Conservation (phyloP, 73 alveolate species). For the Tetrahymena borealis region DNA sequence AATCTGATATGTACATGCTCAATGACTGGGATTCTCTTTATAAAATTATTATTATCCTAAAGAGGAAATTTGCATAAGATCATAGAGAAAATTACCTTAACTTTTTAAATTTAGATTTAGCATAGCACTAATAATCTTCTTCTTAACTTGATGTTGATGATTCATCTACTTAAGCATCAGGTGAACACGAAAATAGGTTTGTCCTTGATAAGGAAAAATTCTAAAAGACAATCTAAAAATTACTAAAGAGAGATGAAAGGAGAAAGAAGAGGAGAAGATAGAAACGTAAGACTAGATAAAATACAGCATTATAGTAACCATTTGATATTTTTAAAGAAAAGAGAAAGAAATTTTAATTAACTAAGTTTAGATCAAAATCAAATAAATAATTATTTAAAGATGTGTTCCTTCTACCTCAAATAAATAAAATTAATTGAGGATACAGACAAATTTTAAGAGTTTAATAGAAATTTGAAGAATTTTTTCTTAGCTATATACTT, state of each 20-base stretch:
- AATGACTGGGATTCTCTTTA: constrained; percentile 8
- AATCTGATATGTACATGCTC: background rate
- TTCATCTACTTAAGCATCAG: constrained; percentile 4
- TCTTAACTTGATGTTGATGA: constrained; percentile 39
- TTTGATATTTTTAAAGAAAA: background rate
- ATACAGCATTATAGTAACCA: background rate
- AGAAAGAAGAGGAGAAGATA: constrained; percentile 32
- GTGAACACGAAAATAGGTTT: background rate
- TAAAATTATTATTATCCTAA: constrained; percentile 12
- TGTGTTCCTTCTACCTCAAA: background rate
- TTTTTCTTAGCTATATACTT: too few species aligned
- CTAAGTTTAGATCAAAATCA: background rate
- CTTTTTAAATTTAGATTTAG: constrained; percentile 4
- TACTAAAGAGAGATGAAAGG: constrained; percentile 34
- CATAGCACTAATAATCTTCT: background rate
- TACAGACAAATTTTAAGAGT: too few species aligned
- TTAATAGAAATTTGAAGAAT: too few species aligned
- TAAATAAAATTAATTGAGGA: background rate
- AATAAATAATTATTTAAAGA: background rate
- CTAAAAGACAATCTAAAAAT: constrained; percentile 9
- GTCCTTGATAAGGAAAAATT: constrained; percentile 26
- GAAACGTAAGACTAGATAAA: background rate
- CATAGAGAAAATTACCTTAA: constrained; percentile 30
- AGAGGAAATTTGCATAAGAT: constrained; percentile 18
- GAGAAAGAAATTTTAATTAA: background rate